Conservation (phyloP, 2,329 filamentous ascomycete species). For the Byssothecium circinans region DNA sequence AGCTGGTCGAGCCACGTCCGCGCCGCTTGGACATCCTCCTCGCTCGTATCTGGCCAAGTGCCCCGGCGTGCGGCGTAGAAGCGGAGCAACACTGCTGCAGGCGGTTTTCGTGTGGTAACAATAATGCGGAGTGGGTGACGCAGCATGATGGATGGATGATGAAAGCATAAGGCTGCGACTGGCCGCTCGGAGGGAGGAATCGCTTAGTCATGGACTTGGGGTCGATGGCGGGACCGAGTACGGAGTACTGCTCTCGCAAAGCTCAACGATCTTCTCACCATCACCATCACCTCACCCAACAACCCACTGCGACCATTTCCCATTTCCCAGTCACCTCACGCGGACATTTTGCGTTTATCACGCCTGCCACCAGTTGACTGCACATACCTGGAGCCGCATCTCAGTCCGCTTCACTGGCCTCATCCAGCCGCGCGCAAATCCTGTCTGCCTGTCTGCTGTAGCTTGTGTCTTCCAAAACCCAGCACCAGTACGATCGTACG, state of each 20-base stretch:
- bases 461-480: too few relatives aligned
- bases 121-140: slow-evolving; percentile 7
- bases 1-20: slow-evolving; percentile 60
- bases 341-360: too few relatives aligned
- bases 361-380: too few relatives aligned
- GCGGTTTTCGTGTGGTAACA: slow-evolving; percentile 5
- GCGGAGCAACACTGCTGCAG: slow-evolving; percentile 8
- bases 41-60: slow-evolving; percentile 11
- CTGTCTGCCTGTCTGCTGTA: not conserved
- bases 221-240: not conserved
- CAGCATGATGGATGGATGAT: slow-evolving; percentile 17
- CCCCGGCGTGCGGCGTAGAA: slow-evolving; percentile 6
- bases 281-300: not conserved
- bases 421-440: not conserved
- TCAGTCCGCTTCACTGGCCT: not conserved
- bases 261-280: not conserved
- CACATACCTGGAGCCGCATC: not conserved
- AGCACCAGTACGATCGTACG: too few relatives aligned
- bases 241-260: not conserved
- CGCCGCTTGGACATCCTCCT: slow-evolving; percentile 46
- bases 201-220: not conserved
- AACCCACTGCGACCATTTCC: too few relatives aligned
- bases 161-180: not conserved
- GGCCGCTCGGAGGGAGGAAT: not conserved
- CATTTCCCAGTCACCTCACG: too few relatives aligned